phyloP scores from a whole-genome alignment of 2,329 filamentous ascomycete genomes.

The Sarocladiaceae sp. region DNA sequence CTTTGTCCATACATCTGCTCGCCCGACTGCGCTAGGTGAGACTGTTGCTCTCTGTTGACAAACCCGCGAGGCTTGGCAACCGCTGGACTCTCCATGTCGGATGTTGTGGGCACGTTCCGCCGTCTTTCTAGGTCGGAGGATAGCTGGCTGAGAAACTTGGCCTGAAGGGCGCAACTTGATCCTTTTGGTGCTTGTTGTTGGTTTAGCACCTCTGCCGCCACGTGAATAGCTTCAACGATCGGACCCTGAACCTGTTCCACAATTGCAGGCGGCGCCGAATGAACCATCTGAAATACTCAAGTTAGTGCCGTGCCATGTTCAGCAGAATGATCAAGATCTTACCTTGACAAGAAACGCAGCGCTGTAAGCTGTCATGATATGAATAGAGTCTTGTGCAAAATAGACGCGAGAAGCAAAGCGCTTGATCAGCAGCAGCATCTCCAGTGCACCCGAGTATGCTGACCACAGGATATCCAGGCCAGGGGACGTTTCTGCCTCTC shows the following conservation, averaged over 20 bases:
- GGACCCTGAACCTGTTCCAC: neutral
- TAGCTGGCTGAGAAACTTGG: constrained; percentile 24
- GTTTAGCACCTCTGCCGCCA: constrained; percentile 19
- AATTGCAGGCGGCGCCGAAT: neutral
- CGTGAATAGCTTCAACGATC: constrained; percentile 15
- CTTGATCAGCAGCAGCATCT: constrained; percentile 27
- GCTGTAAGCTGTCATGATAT: constrained; percentile 38
- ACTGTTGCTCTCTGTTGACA: too few species aligned
- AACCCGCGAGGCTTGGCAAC: too few species aligned
- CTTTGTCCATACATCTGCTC: too few species aligned
- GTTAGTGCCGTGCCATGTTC: too few species aligned
- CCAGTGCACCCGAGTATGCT: constrained; percentile 23
- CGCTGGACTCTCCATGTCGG: too few species aligned
- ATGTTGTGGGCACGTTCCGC: too few species aligned
- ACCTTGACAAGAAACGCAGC: constrained; percentile 34
- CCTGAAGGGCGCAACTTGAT: constrained; percentile 26
- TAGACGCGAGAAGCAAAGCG: constrained; percentile 26
- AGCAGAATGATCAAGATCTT: too few species aligned
- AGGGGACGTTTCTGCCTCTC: constrained; percentile 16
- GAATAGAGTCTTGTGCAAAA: constrained; percentile 36
- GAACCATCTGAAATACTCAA: neutral
- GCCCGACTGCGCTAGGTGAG: too few species aligned
- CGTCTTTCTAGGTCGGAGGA: constrained; percentile 6
- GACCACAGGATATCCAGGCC: constrained; percentile 27
- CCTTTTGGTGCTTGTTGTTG: constrained; percentile 22